phyloP scores from a whole-genome alignment of 2,329 filamentous ascomycete species.

The Metarhizium robertsii region DNA sequence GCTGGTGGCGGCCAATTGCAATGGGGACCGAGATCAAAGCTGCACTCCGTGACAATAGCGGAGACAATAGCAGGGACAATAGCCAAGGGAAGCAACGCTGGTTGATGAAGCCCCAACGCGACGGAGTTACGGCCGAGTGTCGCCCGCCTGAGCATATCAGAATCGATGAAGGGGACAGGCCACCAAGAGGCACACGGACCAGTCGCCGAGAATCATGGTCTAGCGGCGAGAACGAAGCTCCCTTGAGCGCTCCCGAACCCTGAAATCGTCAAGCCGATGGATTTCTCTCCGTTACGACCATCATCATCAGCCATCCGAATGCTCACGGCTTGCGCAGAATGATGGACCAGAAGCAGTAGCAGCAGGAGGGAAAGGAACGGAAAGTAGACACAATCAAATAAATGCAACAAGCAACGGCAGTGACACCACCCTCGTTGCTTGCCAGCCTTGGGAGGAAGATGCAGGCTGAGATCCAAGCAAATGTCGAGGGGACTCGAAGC shows the following conservation, averaged over 20 bases:
- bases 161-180: not conserved
- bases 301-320: not conserved
- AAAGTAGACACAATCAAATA: no score
- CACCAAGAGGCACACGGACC: not conserved
- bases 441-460: no score
- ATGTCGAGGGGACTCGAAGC: no score
- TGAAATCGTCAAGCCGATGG: no score
- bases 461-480: no score
- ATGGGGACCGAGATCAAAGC: not conserved
- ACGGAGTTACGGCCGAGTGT: not conserved
- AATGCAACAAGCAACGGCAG: no score
- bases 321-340: no score
- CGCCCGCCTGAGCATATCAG: not conserved
- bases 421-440: no score
- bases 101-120: not conserved
- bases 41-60: slow-evolving; percentile 1
- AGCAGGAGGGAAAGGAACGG: no score
- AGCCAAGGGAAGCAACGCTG: not conserved
- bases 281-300: no score
- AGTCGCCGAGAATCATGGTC: not conserved
- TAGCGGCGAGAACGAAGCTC: not conserved
- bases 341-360: no score
- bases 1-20: not conserved
- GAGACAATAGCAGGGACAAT: slow-evolving; percentile 5
- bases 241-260: not conserved